Base-by-base conservation (phyloP, 768 basidiomycete species). In the Mycena rosella region DNA sequence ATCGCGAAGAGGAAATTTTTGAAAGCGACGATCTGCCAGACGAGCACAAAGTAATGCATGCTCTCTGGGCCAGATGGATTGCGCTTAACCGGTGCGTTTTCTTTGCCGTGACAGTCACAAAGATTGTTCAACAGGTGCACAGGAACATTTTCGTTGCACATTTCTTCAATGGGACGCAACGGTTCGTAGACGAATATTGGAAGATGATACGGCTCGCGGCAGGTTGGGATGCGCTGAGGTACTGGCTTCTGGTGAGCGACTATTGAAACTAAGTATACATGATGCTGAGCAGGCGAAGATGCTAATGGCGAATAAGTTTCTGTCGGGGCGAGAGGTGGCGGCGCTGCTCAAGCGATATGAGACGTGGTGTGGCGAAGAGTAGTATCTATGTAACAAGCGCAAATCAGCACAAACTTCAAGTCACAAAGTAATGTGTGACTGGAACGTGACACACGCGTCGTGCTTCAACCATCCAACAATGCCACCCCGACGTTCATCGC, bases 11-110 rank as follows among this genome's bases (percentile, higher is more conserved):
- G 54, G 92, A 94, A 68, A 82, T 94, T 0, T 93, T 88, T 63
- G 90, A 93, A 67, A 79, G 85, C 49, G 89, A 92, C 66, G 89
- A 93, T 72, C 81, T 93, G 14, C 81, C 82, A 44, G 92, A 93
- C 63, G 91, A 93, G 68, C 88, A 91, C 64, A 95, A 94, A 75
- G 88, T 93, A 9, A 91, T 95, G 82, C 87, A 88, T 61, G 91
- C 92, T 7, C 78, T 94, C 15, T 94, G 93, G 93, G 87, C 81
- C 15, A 75, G 93, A 57, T 94, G 92, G 92, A 91, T 93, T 4
- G 77, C 89, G 56, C 74, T 89, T 34, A 84, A 91, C 9, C 53
- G 68, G 73, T 68, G 71, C 53, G 34, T 60, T 24, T 34, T n/a
- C 27, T 40, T 45, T 22, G 34, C 18, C 5, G 10, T 9, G 8